Base-by-base conservation (phyloP, 148 eudicot genomes). In the Vaccinium macrocarpon region DNA sequence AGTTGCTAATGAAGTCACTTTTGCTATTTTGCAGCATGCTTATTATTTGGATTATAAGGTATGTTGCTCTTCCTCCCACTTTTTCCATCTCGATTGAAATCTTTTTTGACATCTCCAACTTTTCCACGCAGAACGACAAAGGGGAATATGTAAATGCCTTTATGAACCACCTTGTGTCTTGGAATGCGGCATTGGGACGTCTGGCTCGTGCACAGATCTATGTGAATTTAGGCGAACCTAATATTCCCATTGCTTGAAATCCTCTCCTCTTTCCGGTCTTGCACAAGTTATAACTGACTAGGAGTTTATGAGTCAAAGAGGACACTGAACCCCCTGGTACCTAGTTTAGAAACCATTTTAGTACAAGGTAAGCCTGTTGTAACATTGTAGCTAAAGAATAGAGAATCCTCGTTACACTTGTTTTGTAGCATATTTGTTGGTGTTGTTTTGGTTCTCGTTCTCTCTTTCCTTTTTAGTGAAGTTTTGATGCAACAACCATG, bases 41-140 rank as follows among this genome's bases (percentile, higher is more conserved):
- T 96, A 96, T 87, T 96, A 94, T 88, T 87, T 96, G 94, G 99
- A 96, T 88, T 91, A 92, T 84, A 88, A 92, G 95, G 99, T 96
- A 79, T 48, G 84, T 35, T 25, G 13, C 57, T 29, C 23, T 57
- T 77, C 66, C n/a, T 59, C 2, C 35, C 14, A 50, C 62, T 14
- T 42, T 21, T 79, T 51, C 56, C 66, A 80, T 64, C 79, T 75
- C 27, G 27, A 46, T 42, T 59, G 50, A 72, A 46, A n/a, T 78
- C 46, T 59, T 38, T 29, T 80, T 23, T 32, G 46, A 85, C 21
- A 32, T 16, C 11, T 74, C 21, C 15, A n/a, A 19, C 79, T 11
- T 68, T 79, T 79, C 76, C 16, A 13, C 81, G 81, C 95, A 96
- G 99, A 94, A 93, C 42, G 99, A 96, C 85, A 92, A 78, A 86